Base-by-base conservation (phyloP, 805 yeast species). In the Candida ulmi region DNA sequence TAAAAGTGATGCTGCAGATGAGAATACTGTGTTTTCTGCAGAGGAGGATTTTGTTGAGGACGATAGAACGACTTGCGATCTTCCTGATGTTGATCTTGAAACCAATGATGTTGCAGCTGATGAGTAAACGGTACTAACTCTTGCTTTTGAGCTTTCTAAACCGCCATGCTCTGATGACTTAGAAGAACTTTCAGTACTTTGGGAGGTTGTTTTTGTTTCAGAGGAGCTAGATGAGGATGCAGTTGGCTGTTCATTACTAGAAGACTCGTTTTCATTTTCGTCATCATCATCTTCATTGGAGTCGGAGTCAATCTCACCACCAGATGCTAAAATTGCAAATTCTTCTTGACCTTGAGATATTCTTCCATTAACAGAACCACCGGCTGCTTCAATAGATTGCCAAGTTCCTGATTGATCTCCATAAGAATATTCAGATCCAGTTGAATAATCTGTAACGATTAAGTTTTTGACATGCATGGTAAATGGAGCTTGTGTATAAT, bases 361-460 rank as follows among this genome's bases (percentile, higher is more conserved):
- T 61, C 86, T 73, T 21, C 88, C 90, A 48, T 78, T 71, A 30
- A 87, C 71, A 37, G 63, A 54, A 47, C 88, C 88, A 55, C 65
- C 72, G 26, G 60, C 60, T 17, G 86, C 75, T 31, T 66, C 51
- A 44, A 82, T 80, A 8, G 85, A 78, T 35, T 66, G 56, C 79
- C 82, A 80, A 26, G 58, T 50, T 38, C 90, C 91, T 12, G 76
- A 52, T 21, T 65, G 57, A 50, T 73, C 85, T 39, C 65, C 52
- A 54, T 81, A 82, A 26, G 63, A 50, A 57, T 83, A 83, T 44
- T 69, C 66, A 2, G 65, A 50, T 36, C 90, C 91, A 17, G 78
- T 65, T 2, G 88, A 81, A 55, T 80, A 83, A 60, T 83, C 88
- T 18, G 78, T 66, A n/a, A 85, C 82, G 23, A 69, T 58, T 32